Base-by-base conservation (phyloP, 2,329 filamentous ascomycete species). In the Domatiomyces catenatus region DNA sequence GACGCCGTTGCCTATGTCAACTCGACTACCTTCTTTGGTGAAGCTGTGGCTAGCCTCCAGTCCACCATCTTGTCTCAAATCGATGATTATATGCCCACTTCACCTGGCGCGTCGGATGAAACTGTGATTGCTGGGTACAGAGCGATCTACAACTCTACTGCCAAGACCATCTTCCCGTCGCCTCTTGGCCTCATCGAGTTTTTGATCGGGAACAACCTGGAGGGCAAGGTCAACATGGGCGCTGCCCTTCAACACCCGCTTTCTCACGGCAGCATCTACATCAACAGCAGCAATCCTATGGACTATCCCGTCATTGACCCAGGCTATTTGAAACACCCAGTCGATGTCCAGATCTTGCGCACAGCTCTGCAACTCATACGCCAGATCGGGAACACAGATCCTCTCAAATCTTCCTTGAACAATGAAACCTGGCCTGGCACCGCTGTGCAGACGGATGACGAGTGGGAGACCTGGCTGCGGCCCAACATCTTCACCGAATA, bases 321-420 rank as follows among this genome's bases (percentile, higher is more conserved):
- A 0, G 63, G 62, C 8, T 71, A 70, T 39, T 61, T 73, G 17
- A 63, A 66, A 6, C 67, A 74, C 50, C 68, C 71, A 0, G 58
- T 70, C 2, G 71, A 74, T 50, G 50, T 67, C 3, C 64, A 71
- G 42, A 53, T 72, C 7, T 57, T 69, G 0, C 65, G 67, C 0
- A 61, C 64, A 4, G 63, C 66, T 36, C 52, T 64, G 4, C 61
- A 64, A 26, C 65, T 61, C 42, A 55, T 67, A 15, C 63, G 62
- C 3, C 64, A 53, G 10, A 59, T 65, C 48, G 64, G 58, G 46
- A 58, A 51, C 32, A 65, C 59, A 6, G 56, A 56, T 52, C 66
- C 60, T 19, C 53, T 65, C 44, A 64, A 32, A 5, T 59, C 52
- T 28, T 57, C 66, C 2, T 54, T 71, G 5, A 68, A 66, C 48